Percentiles rank a stretch among this genome's conserved stretches.
Conservation (phyloP, 2,329 filamentous ascomycete genomes). For the Venturia aucupariae region DNA sequence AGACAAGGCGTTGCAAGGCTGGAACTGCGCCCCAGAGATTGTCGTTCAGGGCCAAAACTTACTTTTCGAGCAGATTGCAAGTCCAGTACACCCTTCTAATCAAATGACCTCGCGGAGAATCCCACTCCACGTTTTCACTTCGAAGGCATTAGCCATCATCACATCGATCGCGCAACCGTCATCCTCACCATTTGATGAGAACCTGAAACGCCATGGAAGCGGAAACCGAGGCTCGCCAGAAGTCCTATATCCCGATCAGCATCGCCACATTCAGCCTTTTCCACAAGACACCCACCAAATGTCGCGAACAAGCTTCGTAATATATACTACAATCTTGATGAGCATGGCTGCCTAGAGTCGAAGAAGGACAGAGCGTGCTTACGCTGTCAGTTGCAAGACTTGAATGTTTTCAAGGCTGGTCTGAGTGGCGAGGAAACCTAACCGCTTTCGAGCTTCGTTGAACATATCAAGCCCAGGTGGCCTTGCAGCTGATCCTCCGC, state of each 20-base stretch:
- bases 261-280: constrained; percentile 6
- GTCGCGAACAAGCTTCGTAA: constrained; percentile 43
- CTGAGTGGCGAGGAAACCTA: constrained; percentile 48
- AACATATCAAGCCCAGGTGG: constrained; percentile 52
- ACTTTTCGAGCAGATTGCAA: constrained; percentile 48
- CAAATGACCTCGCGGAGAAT: constrained; percentile 29
- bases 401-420: constrained; percentile 52
- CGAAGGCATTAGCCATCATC: not conserved
- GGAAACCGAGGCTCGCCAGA: constrained; percentile 48
- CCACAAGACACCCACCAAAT: constrained; percentile 33
- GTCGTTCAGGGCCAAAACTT: constrained; percentile 18
- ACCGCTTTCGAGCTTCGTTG: constrained; percentile 52
- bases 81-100: constrained; percentile 39
- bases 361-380: constrained; percentile 19
- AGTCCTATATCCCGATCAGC: constrained; percentile 38
- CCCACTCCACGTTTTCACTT: constrained; percentile 34
- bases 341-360: constrained; percentile 6
- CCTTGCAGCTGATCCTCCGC: constrained; percentile 39
- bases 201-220: constrained; percentile 51
- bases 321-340: constrained; percentile 35
- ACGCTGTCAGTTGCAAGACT: constrained; percentile 48
- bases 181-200: constrained; percentile 43
- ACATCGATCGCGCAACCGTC: constrained; percentile 25
- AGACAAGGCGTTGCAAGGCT: not conserved
- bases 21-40: not conserved